Conservation (phyloP, 23 red algal species). For the Pyropia yezoensis region DNA sequence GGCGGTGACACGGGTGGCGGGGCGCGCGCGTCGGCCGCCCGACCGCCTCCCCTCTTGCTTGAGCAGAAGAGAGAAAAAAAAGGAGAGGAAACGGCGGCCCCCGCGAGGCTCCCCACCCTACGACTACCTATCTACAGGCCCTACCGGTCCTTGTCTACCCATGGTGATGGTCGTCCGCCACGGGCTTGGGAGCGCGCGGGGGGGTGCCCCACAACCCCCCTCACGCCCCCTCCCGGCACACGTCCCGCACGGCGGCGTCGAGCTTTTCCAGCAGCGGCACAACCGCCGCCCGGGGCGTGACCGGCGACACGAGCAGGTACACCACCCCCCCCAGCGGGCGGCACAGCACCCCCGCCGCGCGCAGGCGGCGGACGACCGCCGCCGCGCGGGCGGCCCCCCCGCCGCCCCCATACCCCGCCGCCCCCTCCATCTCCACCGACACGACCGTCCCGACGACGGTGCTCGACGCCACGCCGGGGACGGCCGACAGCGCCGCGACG, state of each 20-base stretch:
- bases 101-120: too few species aligned
- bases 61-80: too few species aligned
- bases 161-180: too few species aligned
- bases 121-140: too few species aligned
- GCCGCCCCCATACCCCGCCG: constrained; percentile 34
- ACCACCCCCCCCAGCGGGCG: constrained; percentile 74
- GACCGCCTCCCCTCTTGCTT: too few species aligned
- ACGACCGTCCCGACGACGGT: constrained; percentile 73
- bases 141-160: too few species aligned
- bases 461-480: constrained; percentile 27
- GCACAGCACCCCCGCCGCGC: constrained; percentile 30
- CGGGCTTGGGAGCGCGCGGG: too few species aligned
- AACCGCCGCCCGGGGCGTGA: constrained; percentile 8
- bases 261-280: constrained; percentile 3
- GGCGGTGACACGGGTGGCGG: too few species aligned
- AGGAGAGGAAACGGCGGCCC: too few species aligned
- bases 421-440: constrained; percentile 45
- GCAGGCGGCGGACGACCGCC: constrained; percentile 15
- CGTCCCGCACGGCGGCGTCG: neutral
- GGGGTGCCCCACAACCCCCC: too few species aligned
- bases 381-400: constrained; percentile 14
- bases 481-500: constrained; percentile 39
- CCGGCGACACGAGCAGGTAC: constrained; percentile 65
- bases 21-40: too few species aligned
- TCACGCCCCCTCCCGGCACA: too few species aligned